phyloP scores from a whole-genome alignment of 179 eudicot species.

The Beta lomatogona region DNA sequence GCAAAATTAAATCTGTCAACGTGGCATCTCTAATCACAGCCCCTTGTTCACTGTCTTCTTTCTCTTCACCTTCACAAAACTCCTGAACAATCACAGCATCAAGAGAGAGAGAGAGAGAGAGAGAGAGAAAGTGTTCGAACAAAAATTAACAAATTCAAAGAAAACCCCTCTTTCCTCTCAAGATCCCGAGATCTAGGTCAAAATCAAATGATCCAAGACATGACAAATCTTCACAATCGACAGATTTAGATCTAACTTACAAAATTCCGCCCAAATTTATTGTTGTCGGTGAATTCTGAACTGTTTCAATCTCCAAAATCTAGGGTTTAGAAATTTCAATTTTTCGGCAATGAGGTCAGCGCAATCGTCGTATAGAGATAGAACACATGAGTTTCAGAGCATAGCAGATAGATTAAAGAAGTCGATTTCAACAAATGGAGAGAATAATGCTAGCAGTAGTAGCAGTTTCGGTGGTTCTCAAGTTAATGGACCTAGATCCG shows the following conservation, averaged over 20 bases:
- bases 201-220: not conserved
- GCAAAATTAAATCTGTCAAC: not conserved
- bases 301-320: not conserved
- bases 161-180: not conserved
- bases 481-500: constrained; percentile 53
- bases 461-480: constrained; percentile 31
- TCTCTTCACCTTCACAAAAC: not conserved
- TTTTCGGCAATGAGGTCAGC: constrained; percentile 45
- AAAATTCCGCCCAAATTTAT: not conserved
- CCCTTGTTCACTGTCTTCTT: constrained; percentile 1
- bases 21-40: constrained; percentile 4
- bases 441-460: constrained; percentile 24
- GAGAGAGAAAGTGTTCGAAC: not conserved
- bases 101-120: not conserved
- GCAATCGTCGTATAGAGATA: constrained; percentile 74
- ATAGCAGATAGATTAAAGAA: constrained; percentile 63
- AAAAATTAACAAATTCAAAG: not conserved
- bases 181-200: constrained; percentile 13
- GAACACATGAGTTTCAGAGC: constrained; percentile 71
- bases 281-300: constrained; percentile 12
- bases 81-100: not conserved
- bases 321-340: constrained; percentile 16
- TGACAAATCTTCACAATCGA: not conserved
- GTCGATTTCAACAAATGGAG: constrained; percentile 38
- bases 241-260: constrained; percentile 20